A percentile compares a stretch with the other conserved stretches of the same genome.
phyloP scores from a whole-genome alignment of 169 alveolate genomes.

The Cryptosporidium ubiquitum region DNA sequence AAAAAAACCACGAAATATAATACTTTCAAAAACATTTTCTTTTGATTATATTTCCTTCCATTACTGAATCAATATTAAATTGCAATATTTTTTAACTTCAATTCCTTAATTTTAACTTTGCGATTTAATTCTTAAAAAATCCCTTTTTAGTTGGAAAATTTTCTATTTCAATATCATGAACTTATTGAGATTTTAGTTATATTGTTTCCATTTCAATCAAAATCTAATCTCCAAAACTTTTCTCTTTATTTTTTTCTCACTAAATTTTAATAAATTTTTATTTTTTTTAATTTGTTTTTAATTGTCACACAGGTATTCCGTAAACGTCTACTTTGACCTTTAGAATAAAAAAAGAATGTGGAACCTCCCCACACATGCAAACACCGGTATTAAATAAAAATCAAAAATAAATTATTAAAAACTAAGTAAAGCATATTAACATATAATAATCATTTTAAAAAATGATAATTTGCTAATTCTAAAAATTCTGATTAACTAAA shows the following conservation, averaged over 20 bases:
- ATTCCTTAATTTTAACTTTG: neutral
- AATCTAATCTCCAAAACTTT: neutral
- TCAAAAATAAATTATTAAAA: neutral
- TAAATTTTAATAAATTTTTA: neutral
- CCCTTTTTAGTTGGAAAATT: no score
- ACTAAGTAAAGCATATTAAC: neutral
- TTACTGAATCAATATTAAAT: neutral
- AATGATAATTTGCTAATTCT: neutral
- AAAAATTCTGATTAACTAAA: no score
- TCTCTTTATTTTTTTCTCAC: neutral
- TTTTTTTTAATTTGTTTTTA: neutral
- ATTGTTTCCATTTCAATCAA: neutral
- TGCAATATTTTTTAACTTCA: neutral
- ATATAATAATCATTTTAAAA: no score
- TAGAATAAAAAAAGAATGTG: neutral
- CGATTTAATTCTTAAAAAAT: neutral
- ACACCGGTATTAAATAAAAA: neutral
- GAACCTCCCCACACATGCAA: constrained; percentile 22
- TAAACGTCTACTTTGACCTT: constrained; percentile 52
- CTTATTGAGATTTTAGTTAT: neutral
- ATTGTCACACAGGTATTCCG: constrained; percentile 58
- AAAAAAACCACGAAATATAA: neutral
- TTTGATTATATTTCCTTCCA: neutral
- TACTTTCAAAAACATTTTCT: neutral
- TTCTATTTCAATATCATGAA: neutral